phyloP scores from a whole-genome alignment of 2,329 filamentous ascomycete genomes.

The Clarireedia homoeocarpa region DNA sequence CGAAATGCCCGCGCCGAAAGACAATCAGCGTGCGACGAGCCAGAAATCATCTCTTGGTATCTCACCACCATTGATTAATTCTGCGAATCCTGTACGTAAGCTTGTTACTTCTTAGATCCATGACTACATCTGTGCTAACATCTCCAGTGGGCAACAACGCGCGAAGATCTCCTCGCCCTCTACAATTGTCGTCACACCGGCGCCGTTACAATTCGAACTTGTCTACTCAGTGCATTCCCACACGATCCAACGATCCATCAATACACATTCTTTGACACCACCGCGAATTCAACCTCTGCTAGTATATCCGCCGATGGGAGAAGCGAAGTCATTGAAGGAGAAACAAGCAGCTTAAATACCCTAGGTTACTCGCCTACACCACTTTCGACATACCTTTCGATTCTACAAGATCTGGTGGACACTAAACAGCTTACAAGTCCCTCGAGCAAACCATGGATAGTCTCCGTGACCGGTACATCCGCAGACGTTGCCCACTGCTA shows the following conservation, averaged over 20 bases:
- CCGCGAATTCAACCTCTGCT: conserved; percentile 26
- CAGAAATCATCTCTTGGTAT: conserved; percentile 9
- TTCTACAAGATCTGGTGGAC: conserved; percentile 41
- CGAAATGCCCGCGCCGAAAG: neutral
- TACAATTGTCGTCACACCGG: conserved; percentile 57
- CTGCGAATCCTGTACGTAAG: conserved; percentile 48
- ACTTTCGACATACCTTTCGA: conserved; percentile 50
- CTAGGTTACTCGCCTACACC: conserved; percentile 65
- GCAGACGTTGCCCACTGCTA: conserved; percentile 52
- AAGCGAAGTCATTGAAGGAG: conserved; percentile 13
- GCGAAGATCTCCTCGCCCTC: conserved; percentile 52
- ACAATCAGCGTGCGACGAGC: too few species aligned
- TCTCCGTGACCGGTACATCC: conserved; percentile 62
- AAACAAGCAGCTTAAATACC: conserved; percentile 54
- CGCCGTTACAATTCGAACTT: conserved; percentile 68
- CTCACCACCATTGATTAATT: conserved; percentile 57
- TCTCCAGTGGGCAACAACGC: conserved; percentile 55
- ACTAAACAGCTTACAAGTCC: conserved; percentile 9
- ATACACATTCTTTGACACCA: conserved; percentile 55
- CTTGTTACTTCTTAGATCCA: neutral
- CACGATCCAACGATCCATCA: conserved; percentile 62
- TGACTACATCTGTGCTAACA: neutral
- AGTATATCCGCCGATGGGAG: conserved; percentile 12
- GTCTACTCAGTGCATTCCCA: conserved; percentile 54
- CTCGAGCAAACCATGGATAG: conserved; percentile 50